Evolutionary conservation across 1,284 basidiomycete genomes (phyloP).

Genomic region (Cryptococcus sp.): DNA sequence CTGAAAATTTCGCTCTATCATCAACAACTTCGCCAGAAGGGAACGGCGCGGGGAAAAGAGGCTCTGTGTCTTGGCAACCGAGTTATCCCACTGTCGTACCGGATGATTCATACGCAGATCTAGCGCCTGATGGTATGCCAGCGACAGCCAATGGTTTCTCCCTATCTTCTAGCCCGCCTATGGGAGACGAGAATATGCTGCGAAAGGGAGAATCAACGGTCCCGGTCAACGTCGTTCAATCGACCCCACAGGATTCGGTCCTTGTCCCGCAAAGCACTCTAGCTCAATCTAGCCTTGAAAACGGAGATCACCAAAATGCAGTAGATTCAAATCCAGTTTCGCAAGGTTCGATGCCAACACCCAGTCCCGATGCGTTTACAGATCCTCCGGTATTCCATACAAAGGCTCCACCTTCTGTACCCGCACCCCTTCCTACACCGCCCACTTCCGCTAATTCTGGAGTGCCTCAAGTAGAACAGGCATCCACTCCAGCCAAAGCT

Average conservation of each 20-base stretch:
- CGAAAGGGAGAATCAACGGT: conserved; percentile 1
- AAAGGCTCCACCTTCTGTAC: not conserved
- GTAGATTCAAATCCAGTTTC: not conserved
- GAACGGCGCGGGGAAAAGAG: conserved; percentile 3
- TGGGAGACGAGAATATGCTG: conserved; percentile 20
- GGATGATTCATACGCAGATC: conserved; percentile 22
- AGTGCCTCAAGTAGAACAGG: not conserved
- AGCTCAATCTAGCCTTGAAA: not conserved
- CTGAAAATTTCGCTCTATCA: conserved; percentile 18
- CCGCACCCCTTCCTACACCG: not conserved
- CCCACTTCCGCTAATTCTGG: not conserved
- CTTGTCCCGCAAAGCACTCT: not conserved
- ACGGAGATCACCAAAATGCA: not conserved
- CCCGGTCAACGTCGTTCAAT: conserved; percentile 1
- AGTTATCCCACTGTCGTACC: conserved; percentile 29
- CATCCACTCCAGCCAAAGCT: not conserved
- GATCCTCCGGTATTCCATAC: not conserved
- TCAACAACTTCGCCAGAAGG: conserved; percentile 17
- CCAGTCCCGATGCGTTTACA: conserved; percentile 1
- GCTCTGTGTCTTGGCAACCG: conserved; percentile 22
- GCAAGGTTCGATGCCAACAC: not conserved
- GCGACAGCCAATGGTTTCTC: not conserved
- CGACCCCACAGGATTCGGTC: not conserved
- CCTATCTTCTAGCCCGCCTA: not conserved
- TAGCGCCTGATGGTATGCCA: conserved; percentile 21